These are phyloP conservation scores for Elsinoe batatas DNA, from an alignment of 2,329 filamentous ascomycete genomes.

Conservation along the genomic window DNA sequence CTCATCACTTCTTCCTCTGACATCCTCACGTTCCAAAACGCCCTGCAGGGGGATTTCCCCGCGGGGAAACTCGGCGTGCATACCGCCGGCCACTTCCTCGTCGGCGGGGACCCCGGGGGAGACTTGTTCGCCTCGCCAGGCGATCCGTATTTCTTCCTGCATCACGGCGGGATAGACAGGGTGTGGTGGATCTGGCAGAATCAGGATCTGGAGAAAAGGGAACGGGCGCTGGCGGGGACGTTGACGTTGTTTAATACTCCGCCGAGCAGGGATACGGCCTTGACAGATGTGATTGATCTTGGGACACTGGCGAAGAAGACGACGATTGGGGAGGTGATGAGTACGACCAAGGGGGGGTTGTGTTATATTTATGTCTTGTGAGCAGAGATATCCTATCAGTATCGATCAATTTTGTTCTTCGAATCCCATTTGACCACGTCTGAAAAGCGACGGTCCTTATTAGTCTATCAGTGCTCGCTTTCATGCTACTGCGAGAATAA, in stretches of 20 bases:
- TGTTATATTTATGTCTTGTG: not conserved
- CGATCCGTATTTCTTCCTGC: conserved; percentile 40
- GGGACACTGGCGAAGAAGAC: not conserved
- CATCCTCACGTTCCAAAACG: conserved; percentile 20
- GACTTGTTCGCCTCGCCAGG: conserved; percentile 37
- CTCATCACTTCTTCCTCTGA: conserved; percentile 18
- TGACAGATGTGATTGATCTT: not conserved
- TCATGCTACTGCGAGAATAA: no score
- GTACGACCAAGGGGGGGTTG: not conserved
- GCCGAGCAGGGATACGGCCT: not conserved
- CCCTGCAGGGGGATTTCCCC: conserved; percentile 21
- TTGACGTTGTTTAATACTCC: not conserved
- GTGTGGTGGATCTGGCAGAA: conserved; percentile 44
- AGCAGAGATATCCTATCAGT: no score
- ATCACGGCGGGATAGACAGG: conserved; percentile 41
- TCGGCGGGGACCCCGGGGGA: conserved; percentile 37
- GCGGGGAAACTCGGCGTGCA: conserved; percentile 29
- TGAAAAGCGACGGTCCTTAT: no score
- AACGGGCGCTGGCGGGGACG: conserved; percentile 22
- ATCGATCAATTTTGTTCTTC: no score
- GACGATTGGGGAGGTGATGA: not conserved
- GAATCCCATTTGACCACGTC: no score
- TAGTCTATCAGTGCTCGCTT: no score
- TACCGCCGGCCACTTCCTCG: conserved; percentile 38
- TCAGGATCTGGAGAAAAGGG: conserved; percentile 28